Percentiles rank a stretch among this genome's conserved stretches.
phyloP scores from a whole-genome alignment of 2,329 filamentous ascomycete genomes.

The Coniochaeta pulveracea region DNA sequence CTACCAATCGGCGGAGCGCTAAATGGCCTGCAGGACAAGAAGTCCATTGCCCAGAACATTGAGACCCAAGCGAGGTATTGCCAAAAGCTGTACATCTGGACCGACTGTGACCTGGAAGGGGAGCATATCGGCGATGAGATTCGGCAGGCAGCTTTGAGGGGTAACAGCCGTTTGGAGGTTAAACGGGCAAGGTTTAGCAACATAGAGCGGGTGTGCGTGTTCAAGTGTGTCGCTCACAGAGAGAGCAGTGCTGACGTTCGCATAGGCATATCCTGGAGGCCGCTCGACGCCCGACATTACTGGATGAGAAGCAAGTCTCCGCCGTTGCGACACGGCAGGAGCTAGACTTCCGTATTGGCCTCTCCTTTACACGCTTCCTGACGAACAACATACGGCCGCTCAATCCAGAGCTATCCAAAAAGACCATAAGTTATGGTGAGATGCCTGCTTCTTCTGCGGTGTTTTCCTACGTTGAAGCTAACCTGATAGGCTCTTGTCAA shows the following conservation, averaged over 20 bases:
- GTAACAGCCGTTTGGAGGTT: slow-evolving; percentile 64
- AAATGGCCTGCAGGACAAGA: slow-evolving; percentile 52
- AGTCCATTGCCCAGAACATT: slow-evolving; percentile 75
- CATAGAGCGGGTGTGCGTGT: slow-evolving; percentile 70
- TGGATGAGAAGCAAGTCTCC: slow-evolving; percentile 79
- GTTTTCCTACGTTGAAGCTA: slow-evolving; percentile 6
- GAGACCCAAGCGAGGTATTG: slow-evolving; percentile 61
- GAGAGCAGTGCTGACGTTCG: no score
- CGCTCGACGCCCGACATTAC: slow-evolving; percentile 60
- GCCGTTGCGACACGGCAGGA: slow-evolving; percentile 86
- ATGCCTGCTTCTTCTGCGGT: not conserved
- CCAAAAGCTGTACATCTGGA: slow-evolving; percentile 88
- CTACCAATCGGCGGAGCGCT: no score
- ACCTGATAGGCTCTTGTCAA: slow-evolving; percentile 65
- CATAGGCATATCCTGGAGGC: slow-evolving; percentile 80
- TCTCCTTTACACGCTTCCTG: slow-evolving; percentile 81
- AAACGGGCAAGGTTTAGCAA: slow-evolving; percentile 92
- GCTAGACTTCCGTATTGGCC: slow-evolving; percentile 83
- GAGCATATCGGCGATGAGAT: slow-evolving; percentile 95
- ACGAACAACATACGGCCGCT: slow-evolving; percentile 67
- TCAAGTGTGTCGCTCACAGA: not conserved
- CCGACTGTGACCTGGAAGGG: slow-evolving; percentile 94
- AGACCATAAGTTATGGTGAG: slow-evolving; percentile 71
- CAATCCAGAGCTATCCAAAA: slow-evolving; percentile 52
- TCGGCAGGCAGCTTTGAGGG: slow-evolving; percentile 63